Evolutionary conservation across 495 filamentous ascomycete genomes (phyloP), one percentile per base, ranked within the genome.

Genomic region (Aspergillus panamensis): DNA sequence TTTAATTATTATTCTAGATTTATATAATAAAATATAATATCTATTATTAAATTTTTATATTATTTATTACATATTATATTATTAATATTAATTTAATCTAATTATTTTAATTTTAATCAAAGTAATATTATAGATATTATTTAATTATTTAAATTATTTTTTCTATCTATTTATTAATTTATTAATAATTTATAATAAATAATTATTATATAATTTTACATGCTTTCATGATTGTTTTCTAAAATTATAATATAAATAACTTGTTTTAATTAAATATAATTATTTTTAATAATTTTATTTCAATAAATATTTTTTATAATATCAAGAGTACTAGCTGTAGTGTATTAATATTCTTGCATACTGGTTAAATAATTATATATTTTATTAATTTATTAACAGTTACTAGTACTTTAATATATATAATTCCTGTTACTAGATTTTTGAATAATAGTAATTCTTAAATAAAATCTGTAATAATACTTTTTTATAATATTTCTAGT

Each of bases 351-450:
- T 47, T 47, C 33, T 17, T 32, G 1, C 3, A 12, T 17, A 40
- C 21, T 39, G 21, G 13, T 42, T 40, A 29, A 45, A 21, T 60
- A 42, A 52, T 50, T 55, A 49, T 54, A 31, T 61, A 51, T 10
- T 25, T 19, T 17, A 40, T 40, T 39, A 40, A 21, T 42, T 21
- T 43, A 45, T 33, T 60, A 32, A 52, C 42, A 49, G 40, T 54
- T 19, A 30, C 50, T 54, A 50, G 43, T 40, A 55, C 39, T 21
- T 51, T 40, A 10, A 19, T 50, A 45, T 52, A 39, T 35, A 25
- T 54, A 45, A 56, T 42, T 14, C 31, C 5, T 3, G 31, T 44
- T 30, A 52, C 53, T 44, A 52, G 53, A 47, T 20, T 47, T 51
- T 57, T 59, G 16, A 40, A 53, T 32, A 42, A 30, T 52, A 19